These are phyloP conservation scores for Lyophyllum shimeji DNA, from an alignment of 768 basidiomycete genomes.

Conservation along the genomic window DNA sequence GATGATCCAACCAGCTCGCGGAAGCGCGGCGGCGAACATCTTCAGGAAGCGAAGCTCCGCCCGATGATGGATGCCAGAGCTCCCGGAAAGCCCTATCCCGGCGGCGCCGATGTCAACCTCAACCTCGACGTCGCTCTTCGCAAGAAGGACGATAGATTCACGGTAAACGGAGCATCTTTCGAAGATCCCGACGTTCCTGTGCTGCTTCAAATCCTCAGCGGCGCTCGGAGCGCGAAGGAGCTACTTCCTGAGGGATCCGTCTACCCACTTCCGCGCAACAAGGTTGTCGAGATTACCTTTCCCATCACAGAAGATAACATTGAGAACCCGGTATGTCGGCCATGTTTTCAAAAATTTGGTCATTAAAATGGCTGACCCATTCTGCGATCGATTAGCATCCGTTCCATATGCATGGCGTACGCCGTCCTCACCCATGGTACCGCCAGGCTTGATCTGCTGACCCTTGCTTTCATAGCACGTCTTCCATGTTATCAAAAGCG, in stretches of 20 bases:
- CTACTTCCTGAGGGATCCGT: constrained; percentile 48
- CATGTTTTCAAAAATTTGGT: neutral
- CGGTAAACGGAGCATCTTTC: constrained; percentile 24
- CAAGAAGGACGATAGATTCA: constrained; percentile 18
- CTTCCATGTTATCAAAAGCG: no score
- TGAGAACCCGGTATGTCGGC: constrained; percentile 26
- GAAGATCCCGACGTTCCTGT: constrained; percentile 27
- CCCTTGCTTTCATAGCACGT: no score
- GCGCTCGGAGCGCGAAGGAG: constrained; percentile 41
- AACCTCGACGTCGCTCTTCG: constrained; percentile 13
- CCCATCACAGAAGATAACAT: constrained; percentile 27
- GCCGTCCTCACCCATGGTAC: neutral
- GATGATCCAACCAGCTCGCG: constrained; percentile 6
- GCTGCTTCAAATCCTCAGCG: constrained; percentile 48
- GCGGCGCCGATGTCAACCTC: constrained; percentile 17
- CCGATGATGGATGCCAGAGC: constrained; percentile 4
- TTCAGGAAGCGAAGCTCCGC: constrained; percentile 11
- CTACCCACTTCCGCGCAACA: constrained; percentile 43
- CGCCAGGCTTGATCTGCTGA: no score
- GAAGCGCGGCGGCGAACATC: neutral
- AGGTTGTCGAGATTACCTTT: constrained; percentile 41
- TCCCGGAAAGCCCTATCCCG: constrained; percentile 7
- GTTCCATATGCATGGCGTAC: constrained; percentile 29
- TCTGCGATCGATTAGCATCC: constrained; percentile 17
- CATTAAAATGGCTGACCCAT: no score